Evolutionary conservation across 805 yeast genomes (phyloP), one percentile per base, ranked within the genome.

Genomic region (Blastobotrys mokoenaii): DNA sequence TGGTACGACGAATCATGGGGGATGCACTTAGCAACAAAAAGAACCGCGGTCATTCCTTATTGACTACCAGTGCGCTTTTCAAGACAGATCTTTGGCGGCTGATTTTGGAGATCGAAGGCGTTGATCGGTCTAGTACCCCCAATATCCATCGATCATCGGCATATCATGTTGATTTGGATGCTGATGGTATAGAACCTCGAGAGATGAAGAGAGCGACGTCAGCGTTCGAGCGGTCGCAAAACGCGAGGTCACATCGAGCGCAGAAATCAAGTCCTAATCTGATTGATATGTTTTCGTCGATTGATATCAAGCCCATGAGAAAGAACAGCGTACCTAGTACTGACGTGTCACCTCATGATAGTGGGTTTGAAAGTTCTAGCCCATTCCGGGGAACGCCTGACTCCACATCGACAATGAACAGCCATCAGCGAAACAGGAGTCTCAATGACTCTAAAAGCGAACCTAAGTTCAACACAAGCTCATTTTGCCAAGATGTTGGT

Each of bases 1-100:
- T 63, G 14, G 52, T 59, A 6, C 49, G 50, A 40, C 51, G 59
- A 15, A 44, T 61, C 1, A 44, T 63, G 41, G 67, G 65, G 3
- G 61, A 64, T 16, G 58, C 52, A 46, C 44, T 59, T 41, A 38
- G 46, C 48, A 32, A 51, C 46, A 29, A 40, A 16, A 45, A 51
- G 45, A 40, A 51, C 38, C 40, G 42, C 11, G 55, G 57, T 12
- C 52, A 57, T 35, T 55, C 57, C 14, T 29, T 49, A 32, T 41
- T 56, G 32, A 44, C 47, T 27, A 46, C 49, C 17, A 52, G 51
- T 39, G 40, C 41, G 10, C 47, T 51, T 37, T 57, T 44, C 47
- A 46, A 44, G 17, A 35, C 25, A 18, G 61, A 57, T 34, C 34
- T 57, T 12, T 55, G 59, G 56, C 53, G 51, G 44, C 9, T 47